phyloP scores from a whole-genome alignment of 805 yeast genomes.

The Metschnikowia amazonensis region DNA sequence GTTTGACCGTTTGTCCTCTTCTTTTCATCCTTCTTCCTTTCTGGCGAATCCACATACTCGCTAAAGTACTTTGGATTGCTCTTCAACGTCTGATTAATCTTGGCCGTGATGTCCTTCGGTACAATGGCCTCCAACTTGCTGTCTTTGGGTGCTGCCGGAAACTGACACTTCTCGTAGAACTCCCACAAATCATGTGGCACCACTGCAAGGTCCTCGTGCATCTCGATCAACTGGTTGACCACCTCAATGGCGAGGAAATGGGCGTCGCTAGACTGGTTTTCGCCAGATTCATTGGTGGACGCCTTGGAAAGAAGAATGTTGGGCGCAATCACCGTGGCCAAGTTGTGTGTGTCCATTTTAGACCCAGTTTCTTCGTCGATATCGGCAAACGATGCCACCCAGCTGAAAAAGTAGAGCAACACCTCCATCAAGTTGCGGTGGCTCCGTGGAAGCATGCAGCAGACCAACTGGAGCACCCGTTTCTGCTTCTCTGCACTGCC shows the following conservation, averaged over 20 bases:
- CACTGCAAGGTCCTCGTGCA: slow-evolving; percentile 71
- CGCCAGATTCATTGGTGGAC: slow-evolving; percentile 22
- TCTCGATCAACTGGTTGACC: slow-evolving; percentile 74
- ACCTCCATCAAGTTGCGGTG: slow-evolving; percentile 88
- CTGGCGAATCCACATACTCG: neutral
- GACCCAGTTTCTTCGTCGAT: slow-evolving; percentile 83
- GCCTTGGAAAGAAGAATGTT: slow-evolving; percentile 69
- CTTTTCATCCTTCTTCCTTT: neutral
- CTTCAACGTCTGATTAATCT: slow-evolving; percentile 29
- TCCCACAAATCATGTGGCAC: slow-evolving; percentile 66
- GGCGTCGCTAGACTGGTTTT: slow-evolving; percentile 50
- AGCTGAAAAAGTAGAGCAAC: slow-evolving; percentile 75
- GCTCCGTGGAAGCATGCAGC: slow-evolving; percentile 73
- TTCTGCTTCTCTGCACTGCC: slow-evolving; percentile 45
- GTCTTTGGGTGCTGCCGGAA: slow-evolving; percentile 16
- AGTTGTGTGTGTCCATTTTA: slow-evolving; percentile 92
- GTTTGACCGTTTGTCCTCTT: slow-evolving; percentile 8
- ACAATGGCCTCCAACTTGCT: slow-evolving; percentile 18
- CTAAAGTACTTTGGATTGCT: slow-evolving; percentile 31
- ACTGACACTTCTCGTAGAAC: slow-evolving; percentile 47
- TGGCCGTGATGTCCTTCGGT: slow-evolving; percentile 36
- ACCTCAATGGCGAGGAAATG: slow-evolving; percentile 91
- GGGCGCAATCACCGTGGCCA: slow-evolving; percentile 95
- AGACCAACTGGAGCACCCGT: slow-evolving; percentile 56
- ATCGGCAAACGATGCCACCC: slow-evolving; percentile 95